phyloP scores from a whole-genome alignment of 371 early-diverging fungal genomes.

The Mortierella sp. region DNA sequence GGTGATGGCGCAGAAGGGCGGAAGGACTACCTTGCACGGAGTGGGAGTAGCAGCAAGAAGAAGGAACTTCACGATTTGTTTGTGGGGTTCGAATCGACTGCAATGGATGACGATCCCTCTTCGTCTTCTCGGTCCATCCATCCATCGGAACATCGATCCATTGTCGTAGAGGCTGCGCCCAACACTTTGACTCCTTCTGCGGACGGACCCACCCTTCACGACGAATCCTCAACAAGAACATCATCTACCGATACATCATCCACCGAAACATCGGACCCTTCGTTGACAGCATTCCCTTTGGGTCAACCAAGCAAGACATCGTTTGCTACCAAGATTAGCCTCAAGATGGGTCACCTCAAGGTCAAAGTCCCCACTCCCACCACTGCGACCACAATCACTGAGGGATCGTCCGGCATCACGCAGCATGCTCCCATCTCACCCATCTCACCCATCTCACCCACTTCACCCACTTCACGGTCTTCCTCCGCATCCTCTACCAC shows the following conservation, averaged over 20 bases:
- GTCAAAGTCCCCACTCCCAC: slow-evolving; percentile 34
- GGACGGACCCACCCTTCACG: neutral
- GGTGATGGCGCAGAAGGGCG: neutral
- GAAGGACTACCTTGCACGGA: neutral
- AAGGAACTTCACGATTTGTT: slow-evolving; percentile 35
- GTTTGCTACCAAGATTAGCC: slow-evolving; percentile 35
- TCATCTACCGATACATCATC: too few relatives aligned
- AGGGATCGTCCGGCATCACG: too few relatives aligned
- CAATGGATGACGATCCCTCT: slow-evolving; percentile 18
- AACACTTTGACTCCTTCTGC: neutral
- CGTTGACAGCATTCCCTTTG: neutral
- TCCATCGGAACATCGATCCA: neutral
- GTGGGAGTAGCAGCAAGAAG: slow-evolving; percentile 1
- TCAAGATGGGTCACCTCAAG: slow-evolving; percentile 28
- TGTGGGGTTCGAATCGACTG: slow-evolving; percentile 50
- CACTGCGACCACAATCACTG: neutral
- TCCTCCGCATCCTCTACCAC: slow-evolving; percentile 16
- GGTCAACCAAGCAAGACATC: neutral
- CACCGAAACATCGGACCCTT: neutral
- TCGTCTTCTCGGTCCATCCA: slow-evolving; percentile 1
- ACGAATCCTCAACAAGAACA: neutral
- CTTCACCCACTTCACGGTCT: slow-evolving; percentile 12
- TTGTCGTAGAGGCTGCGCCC: neutral
- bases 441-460: slow-evolving; percentile 41
- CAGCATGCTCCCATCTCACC: slow-evolving; percentile 33